Conservation (phyloP, 257 asterid species). For the Fraxinus cuspidata region DNA sequence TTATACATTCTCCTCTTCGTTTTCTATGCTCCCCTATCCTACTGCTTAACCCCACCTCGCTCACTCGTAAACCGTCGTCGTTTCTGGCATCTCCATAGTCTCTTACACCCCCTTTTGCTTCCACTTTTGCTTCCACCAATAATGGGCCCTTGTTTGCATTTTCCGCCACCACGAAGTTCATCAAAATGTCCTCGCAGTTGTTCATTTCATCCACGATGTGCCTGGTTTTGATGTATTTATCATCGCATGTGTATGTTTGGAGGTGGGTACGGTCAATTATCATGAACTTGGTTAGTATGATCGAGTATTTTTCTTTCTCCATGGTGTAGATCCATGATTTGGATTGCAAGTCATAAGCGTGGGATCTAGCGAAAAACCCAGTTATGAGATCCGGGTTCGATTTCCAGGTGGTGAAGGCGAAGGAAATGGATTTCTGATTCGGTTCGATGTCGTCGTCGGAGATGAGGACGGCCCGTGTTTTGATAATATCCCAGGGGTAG, state of each 20-base stretch:
- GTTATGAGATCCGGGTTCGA: slow-evolving; percentile 60
- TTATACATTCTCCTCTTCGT: slow-evolving; percentile 83
- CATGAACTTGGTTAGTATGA: slow-evolving; percentile 77
- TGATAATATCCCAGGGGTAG: slow-evolving; percentile 57
- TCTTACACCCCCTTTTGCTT: slow-evolving; percentile 60
- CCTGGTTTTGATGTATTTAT: slow-evolving; percentile 25
- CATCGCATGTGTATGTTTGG: slow-evolving; percentile 59
- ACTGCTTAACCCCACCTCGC: slow-evolving; percentile 82
- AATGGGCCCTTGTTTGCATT: slow-evolving; percentile 57
- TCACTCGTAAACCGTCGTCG: slow-evolving; percentile 51
- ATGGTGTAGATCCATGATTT: slow-evolving; percentile 79
- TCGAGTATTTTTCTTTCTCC: slow-evolving; percentile 70
- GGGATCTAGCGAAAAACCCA: slow-evolving; percentile 90
- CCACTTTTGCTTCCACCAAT: slow-evolving; percentile 58
- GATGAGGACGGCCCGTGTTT: slow-evolving; percentile 72
- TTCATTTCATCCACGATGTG: slow-evolving; percentile 26
- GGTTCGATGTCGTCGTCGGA: slow-evolving; percentile 86
- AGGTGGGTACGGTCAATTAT: slow-evolving; percentile 50
- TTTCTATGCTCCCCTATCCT: slow-evolving; percentile 73
- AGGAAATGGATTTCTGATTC: slow-evolving; percentile 49
- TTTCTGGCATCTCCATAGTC: slow-evolving; percentile 92
- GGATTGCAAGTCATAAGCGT: slow-evolving; percentile 59
- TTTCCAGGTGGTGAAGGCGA: slow-evolving; percentile 71
- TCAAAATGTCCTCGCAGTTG: slow-evolving; percentile 87
- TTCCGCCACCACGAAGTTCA: slow-evolving; percentile 80